Percentiles rank a stretch among this genome's conserved stretches.
These are phyloP conservation scores for Syzygium oleosum DNA, from an alignment of 345 rosid genomes.

Conservation along the genomic window DNA sequence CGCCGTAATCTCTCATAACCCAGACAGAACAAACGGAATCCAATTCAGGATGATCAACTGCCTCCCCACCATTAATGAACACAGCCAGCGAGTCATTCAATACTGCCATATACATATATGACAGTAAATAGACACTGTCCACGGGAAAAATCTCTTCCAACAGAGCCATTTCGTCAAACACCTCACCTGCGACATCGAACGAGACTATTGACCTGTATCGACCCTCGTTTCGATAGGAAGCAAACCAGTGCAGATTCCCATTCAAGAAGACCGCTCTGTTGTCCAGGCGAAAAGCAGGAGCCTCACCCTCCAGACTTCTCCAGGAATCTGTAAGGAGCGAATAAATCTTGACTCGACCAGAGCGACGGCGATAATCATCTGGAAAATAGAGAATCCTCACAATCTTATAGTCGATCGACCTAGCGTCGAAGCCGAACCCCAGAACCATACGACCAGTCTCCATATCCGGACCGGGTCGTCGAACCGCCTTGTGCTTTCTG, in stretches of 20 bases:
- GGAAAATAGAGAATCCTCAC: background rate
- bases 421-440: background rate
- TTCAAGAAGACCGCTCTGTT: accelerated
- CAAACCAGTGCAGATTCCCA: background rate
- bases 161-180: background rate
- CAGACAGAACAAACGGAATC: background rate
- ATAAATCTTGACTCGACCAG: background rate
- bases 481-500: background rate
- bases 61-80: background rate
- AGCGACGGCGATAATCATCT: background rate
- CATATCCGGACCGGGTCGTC: background rate
- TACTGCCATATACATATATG: background rate
- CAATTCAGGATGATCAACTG: background rate
- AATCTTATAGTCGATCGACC: background rate
- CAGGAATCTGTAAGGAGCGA: background rate
- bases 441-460: background rate
- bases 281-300: background rate
- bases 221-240: background rate
- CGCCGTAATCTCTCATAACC: background rate
- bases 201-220: background rate
- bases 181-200: background rate
- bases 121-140: background rate
- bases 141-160: no score
- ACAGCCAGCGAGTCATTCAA: background rate
- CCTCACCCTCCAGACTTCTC: background rate